These are phyloP conservation scores for Aspergillus sp. DNA, from an alignment of 2,329 filamentous ascomycete genomes.

Conservation along the genomic window DNA sequence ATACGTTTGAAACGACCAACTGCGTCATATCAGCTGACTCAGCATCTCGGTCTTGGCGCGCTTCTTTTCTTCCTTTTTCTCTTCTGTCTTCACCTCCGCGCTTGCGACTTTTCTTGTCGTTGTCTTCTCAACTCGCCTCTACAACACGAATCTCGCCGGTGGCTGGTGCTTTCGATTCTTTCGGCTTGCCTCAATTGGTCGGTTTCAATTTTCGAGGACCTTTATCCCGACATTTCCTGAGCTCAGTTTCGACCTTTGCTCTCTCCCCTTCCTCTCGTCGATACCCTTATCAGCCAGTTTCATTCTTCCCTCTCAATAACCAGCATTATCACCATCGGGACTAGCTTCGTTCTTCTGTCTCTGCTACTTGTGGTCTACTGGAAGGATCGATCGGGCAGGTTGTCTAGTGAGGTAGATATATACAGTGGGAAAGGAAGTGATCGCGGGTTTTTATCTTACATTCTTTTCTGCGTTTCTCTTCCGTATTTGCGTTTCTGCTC, in stretches of 20 bases:
- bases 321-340: neutral
- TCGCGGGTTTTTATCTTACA: constrained; percentile 13
- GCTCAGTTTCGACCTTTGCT: neutral
- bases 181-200: neutral
- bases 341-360: constrained; percentile 5
- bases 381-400: constrained; percentile 14
- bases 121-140: neutral
- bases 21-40: constrained; percentile 8
- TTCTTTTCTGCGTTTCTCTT: neutral
- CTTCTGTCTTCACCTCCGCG: neutral
- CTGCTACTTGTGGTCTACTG: constrained; percentile 13
- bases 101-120: neutral
- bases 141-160: neutral
- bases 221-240: neutral
- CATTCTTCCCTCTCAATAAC: neutral
- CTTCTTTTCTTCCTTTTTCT: neutral
- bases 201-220: too few relatives aligned
- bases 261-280: neutral
- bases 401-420: constrained; percentile 19
- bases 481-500: constrained; percentile 14
- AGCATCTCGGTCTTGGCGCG: neutral
- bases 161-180: neutral
- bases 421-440: constrained; percentile 17
- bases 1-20: neutral
- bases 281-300: neutral